phyloP scores from a whole-genome alignment of 805 yeast genomes.

The Kazachstania kunashirensis region DNA sequence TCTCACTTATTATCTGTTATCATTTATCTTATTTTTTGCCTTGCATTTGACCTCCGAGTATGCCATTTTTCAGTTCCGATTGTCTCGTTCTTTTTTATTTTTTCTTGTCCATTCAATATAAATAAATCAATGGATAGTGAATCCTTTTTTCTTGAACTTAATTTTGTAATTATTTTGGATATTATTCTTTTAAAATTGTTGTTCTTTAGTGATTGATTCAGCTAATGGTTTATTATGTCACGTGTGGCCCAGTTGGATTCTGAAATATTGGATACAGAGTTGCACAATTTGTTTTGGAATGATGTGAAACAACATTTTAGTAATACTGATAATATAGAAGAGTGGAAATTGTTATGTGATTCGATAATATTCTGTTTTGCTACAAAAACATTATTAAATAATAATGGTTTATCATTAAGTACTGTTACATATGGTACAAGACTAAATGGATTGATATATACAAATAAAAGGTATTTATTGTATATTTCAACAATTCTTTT shows the following conservation, averaged over 20 bases:
- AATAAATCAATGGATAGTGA: no score
- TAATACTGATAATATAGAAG: constrained; percentile 7
- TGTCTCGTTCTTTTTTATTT: no score
- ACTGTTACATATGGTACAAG: constrained; percentile 9
- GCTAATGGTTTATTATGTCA: constrained; percentile 8
- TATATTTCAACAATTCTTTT: constrained; percentile 12
- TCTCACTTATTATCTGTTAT: no score
- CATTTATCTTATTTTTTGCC: no score
- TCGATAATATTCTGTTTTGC: constrained; percentile 16
- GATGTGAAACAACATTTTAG: neutral
- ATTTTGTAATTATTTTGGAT: no score
- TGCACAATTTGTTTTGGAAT: constrained; percentile 8
- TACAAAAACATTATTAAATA: constrained; percentile 4
- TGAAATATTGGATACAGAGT: constrained; percentile 13
- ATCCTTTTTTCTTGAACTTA: no score
- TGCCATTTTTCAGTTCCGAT: no score
- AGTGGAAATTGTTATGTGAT: constrained; percentile 13
- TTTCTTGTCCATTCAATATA: no score
- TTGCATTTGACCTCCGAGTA: no score
- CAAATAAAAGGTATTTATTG: constrained; percentile 9
- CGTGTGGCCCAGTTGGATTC: constrained; percentile 21
- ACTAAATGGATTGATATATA: constrained; percentile 13
- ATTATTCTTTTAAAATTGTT: no score
- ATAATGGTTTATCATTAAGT: neutral
- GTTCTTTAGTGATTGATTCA: neutral